Conservation (phyloP, 768 basidiomycete species). For the Gloeopeniophorella convolvens region DNA sequence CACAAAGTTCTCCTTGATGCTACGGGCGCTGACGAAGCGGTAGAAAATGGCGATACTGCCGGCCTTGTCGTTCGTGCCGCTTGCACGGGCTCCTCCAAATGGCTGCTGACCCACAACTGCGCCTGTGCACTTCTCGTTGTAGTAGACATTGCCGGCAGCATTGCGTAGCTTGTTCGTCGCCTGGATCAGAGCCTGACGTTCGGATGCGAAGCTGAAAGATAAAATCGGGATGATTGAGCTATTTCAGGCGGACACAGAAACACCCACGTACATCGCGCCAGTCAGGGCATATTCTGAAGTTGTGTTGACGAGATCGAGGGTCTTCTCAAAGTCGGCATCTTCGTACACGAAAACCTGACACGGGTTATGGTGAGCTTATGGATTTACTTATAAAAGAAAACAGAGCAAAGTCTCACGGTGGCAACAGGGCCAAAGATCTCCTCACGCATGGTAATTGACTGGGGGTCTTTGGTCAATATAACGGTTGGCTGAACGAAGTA, state of each 20-base stretch:
- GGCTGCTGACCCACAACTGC: conserved; percentile 98
- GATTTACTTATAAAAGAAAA: background rate
- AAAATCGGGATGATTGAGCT: conserved; percentile 7
- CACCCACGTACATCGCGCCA: conserved; percentile 73
- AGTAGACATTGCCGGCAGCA: conserved; percentile 94
- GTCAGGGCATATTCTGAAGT: conserved; percentile 89
- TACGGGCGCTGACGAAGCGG: conserved; percentile 81
- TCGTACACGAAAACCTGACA: conserved; percentile 79
- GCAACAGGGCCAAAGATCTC: conserved; percentile 98
- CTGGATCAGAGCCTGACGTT: conserved; percentile 71
- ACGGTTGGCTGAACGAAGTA: conserved; percentile 94
- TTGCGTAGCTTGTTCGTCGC: conserved; percentile 83
- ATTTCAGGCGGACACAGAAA: background rate
- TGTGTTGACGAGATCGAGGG: conserved; percentile 77
- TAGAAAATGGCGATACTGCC: conserved; percentile 74
- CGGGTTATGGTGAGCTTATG: background rate
- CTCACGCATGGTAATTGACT: conserved; percentile 81
- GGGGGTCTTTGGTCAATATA: conserved; percentile 87
- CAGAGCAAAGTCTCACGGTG: conserved; percentile 46
- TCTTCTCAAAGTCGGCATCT: conserved; percentile 81
- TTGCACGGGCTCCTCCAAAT: conserved; percentile 88
- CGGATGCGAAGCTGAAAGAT: conserved; percentile 63
- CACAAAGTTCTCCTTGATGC: conserved; percentile 97
- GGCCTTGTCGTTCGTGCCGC: conserved; percentile 98
- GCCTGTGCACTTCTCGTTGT: conserved; percentile 97